These are phyloP conservation scores for Penicillium sp. DNA, from an alignment of 2,329 filamentous ascomycete species.

Conservation along the genomic window DNA sequence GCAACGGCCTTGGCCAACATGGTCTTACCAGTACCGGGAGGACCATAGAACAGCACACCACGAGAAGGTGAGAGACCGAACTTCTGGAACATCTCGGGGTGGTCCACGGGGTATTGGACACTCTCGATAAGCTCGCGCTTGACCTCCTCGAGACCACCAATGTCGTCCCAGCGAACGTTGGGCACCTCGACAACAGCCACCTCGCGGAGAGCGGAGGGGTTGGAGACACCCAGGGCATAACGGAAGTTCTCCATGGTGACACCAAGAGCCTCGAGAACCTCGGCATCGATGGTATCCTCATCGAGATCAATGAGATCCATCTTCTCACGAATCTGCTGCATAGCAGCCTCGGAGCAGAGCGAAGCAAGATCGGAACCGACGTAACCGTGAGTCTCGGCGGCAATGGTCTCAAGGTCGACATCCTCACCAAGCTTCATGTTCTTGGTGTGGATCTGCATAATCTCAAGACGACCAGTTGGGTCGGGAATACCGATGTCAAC, in stretches of 20 bases:
- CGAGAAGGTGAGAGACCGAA: conserved; percentile 97
- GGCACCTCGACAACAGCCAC: conserved; percentile 98
- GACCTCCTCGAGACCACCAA: conserved; percentile 96
- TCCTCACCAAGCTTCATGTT: conserved; percentile 99
- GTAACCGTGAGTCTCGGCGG: conserved; percentile 96
- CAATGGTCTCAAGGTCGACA: conserved; percentile 94
- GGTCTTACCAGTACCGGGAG: conserved; percentile 99
- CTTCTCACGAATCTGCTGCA: conserved; percentile 99
- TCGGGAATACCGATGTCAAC: conserved; percentile 98
- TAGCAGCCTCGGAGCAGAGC: conserved; percentile 96
- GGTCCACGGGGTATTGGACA: conserved; percentile 98
- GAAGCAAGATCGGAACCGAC: conserved; percentile 98
- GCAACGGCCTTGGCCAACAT: conserved; percentile 98
- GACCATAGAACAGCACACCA: conserved; percentile 98
- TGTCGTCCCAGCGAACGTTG: conserved; percentile 99
- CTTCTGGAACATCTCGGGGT: conserved; percentile 99
- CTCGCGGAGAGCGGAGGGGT: conserved; percentile 96
- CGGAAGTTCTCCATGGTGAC: conserved; percentile 99
- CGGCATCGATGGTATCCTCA: conserved; percentile 97
- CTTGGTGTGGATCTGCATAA: conserved; percentile 99
- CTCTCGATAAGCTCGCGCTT: conserved; percentile 99
- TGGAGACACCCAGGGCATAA: conserved; percentile 95
- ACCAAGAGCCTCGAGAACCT: conserved; percentile 95
- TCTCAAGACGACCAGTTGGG: conserved; percentile 96
- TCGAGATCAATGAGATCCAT: conserved; percentile 99